Conservation (phyloP, 352 stramenopile species). For the Globisporangium cystogenes region DNA sequence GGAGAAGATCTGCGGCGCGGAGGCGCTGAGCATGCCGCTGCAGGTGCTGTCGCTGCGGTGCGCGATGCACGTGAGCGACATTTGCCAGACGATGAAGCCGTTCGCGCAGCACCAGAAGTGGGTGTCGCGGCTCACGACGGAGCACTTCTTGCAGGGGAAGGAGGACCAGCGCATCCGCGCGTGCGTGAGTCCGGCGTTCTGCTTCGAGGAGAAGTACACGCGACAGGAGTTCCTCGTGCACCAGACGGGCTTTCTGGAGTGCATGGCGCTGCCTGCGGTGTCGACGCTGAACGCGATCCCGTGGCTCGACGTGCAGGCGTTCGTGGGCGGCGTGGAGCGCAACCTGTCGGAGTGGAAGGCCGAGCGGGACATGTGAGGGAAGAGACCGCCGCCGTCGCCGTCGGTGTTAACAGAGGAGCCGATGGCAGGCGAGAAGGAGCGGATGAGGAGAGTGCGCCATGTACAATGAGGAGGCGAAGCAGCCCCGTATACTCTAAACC, state of each 20-base stretch:
- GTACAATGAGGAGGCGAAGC: conserved; percentile 7
- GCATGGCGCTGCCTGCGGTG: conserved; percentile 49
- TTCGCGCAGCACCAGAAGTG: conserved; percentile 71
- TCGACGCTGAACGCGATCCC: conserved; percentile 54
- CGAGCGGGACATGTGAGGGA: conserved; percentile 6
- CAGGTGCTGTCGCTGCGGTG: conserved; percentile 51
- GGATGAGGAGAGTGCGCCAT: conserved; percentile 2
- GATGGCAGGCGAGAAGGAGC: too few species aligned
- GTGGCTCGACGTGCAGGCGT: conserved; percentile 43
- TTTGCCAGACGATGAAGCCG: conserved; percentile 82
- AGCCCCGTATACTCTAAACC: background rate
- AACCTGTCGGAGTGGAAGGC: conserved; percentile 49
- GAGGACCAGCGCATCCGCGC: conserved; percentile 38
- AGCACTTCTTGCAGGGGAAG: conserved; percentile 68
- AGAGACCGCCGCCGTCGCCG: background rate
- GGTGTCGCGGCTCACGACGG: conserved; percentile 64
- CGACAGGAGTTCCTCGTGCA: conserved; percentile 38
- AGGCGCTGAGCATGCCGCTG: conserved; percentile 35
- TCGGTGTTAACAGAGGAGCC: too few species aligned
- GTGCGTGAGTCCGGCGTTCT: conserved; percentile 40
- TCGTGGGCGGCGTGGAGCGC: conserved; percentile 49
- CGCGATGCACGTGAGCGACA: conserved; percentile 79
- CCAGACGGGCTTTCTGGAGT: conserved; percentile 59
- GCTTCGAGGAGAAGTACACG: conserved; percentile 47
- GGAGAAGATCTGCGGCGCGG: conserved; percentile 12